Percentiles rank a stretch among this genome's conserved stretches.
phyloP scores from a whole-genome alignment of 2,329 filamentous ascomycete species.

The Ramichloridium luteum region DNA sequence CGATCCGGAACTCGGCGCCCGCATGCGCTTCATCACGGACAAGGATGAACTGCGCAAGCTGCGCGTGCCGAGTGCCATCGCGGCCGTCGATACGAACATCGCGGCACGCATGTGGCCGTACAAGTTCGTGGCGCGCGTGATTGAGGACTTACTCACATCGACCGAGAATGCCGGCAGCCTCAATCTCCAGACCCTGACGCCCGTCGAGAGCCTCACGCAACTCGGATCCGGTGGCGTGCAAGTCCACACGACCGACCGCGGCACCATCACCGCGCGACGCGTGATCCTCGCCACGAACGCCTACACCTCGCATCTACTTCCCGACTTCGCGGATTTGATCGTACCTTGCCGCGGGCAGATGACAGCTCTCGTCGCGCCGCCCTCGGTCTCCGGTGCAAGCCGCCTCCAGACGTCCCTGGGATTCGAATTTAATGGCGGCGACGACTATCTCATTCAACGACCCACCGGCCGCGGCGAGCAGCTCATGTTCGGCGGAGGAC shows the following conservation, averaged over 20 bases:
- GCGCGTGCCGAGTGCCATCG: constrained; percentile 42
- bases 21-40: constrained; percentile 30
- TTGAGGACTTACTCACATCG: constrained; percentile 46
- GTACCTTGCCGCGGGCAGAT: constrained; percentile 68
- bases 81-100: constrained; percentile 50
- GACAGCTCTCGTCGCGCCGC: constrained; percentile 50
- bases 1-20: constrained; percentile 47
- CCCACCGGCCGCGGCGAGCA: constrained; percentile 40
- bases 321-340: constrained; percentile 56
- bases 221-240: constrained; percentile 8
- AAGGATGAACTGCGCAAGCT: constrained; percentile 39
- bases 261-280: constrained; percentile 48
- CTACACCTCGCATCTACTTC: constrained; percentile 67
- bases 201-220: constrained; percentile 34
- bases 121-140: constrained; percentile 62
- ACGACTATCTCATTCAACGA: constrained; percentile 65
- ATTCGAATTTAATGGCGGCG: constrained; percentile 47
- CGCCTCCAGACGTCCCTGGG: constrained; percentile 50
- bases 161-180: constrained; percentile 30
- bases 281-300: constrained; percentile 74
- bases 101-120: constrained; percentile 72
- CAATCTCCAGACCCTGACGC: constrained; percentile 65
- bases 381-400: constrained; percentile 17
- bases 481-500: constrained; percentile 60
- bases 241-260: constrained; percentile 50